These are phyloP conservation scores for Citrus medica DNA, from an alignment of 345 rosid species.

Conservation along the genomic window DNA sequence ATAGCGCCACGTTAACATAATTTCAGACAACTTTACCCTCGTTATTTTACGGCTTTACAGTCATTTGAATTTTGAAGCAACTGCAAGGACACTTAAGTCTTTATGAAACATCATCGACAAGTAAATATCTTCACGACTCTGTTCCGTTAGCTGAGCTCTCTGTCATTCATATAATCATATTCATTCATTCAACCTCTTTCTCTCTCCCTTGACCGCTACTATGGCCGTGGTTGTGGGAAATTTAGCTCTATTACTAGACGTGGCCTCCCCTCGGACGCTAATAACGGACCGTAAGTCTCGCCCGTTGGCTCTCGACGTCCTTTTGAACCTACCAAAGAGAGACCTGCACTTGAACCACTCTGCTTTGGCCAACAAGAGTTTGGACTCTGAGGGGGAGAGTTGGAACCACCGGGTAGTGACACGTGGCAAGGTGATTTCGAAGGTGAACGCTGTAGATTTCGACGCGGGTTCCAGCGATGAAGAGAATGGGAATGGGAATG, in stretches of 20 bases:
- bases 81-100: constrained; percentile 19
- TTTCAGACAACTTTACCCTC: constrained; percentile 26
- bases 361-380: constrained; percentile 36
- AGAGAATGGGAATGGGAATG: constrained; percentile 47
- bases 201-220: constrained; percentile 5
- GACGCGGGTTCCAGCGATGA: constrained; percentile 58
- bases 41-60: background rate
- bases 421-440: constrained; percentile 64
- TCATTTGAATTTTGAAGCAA: too few relatives aligned
- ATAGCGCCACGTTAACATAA: constrained; percentile 29
- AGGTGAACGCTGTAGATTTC: constrained; percentile 69
- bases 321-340: constrained; percentile 49
- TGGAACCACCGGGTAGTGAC: constrained; percentile 37
- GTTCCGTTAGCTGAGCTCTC: constrained; percentile 8
- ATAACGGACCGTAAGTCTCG: constrained; percentile 62
- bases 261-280: constrained; percentile 40
- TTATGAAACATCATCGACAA: background rate
- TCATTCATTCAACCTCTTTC: constrained; percentile 1
- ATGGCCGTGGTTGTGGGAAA: constrained; percentile 83
- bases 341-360: constrained; percentile 38
- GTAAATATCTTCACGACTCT: constrained; percentile 33
- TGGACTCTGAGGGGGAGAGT: constrained; percentile 53
- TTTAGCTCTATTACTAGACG: constrained; percentile 57
- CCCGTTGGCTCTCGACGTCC: constrained; percentile 39
- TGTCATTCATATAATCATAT: constrained; percentile 18